Evolutionary conservation across 805 yeast species (phyloP).

Genomic region (Blastobotrys robertii): DNA sequence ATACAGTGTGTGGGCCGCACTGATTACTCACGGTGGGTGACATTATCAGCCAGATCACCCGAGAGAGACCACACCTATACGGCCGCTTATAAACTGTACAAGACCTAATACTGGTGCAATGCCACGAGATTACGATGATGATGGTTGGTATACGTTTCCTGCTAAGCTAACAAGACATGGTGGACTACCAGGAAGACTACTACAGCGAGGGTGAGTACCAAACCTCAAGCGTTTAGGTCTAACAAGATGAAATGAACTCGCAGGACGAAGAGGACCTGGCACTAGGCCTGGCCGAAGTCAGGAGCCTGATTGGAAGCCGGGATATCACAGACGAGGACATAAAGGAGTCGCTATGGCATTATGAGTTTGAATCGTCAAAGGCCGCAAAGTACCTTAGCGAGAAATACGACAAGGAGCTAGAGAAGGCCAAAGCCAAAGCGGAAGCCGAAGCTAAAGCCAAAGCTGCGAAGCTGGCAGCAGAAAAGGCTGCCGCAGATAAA

Average conservation of each 20-base stretch:
- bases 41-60: too few species aligned
- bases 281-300: constrained; percentile 17
- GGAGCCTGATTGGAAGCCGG: constrained; percentile 24
- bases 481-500: not conserved
- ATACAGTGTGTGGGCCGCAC: too few species aligned
- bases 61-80: too few species aligned
- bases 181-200: constrained; percentile 16
- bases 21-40: too few species aligned
- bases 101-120: not conserved
- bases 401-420: constrained; percentile 15
- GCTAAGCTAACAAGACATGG: constrained; percentile 1
- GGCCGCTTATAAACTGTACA: too few species aligned
- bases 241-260: constrained; percentile 13
- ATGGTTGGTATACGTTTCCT: constrained; percentile 6
- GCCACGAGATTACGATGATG: constrained; percentile 10
- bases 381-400: constrained; percentile 38
- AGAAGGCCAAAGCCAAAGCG: not conserved
- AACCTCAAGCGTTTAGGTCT: not conserved
- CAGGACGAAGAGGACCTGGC: constrained; percentile 22
- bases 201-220: constrained; percentile 7
- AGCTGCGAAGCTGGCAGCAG: not conserved
- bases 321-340: constrained; percentile 40
- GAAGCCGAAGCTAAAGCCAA: not conserved
- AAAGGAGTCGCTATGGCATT: constrained; percentile 49
- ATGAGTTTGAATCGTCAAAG: constrained; percentile 45